Percentiles rank a stretch among this genome's conserved stretches.
Evolutionary conservation across 805 yeast species (phyloP).

Genomic region (Teunomyces cretensis): DNA sequence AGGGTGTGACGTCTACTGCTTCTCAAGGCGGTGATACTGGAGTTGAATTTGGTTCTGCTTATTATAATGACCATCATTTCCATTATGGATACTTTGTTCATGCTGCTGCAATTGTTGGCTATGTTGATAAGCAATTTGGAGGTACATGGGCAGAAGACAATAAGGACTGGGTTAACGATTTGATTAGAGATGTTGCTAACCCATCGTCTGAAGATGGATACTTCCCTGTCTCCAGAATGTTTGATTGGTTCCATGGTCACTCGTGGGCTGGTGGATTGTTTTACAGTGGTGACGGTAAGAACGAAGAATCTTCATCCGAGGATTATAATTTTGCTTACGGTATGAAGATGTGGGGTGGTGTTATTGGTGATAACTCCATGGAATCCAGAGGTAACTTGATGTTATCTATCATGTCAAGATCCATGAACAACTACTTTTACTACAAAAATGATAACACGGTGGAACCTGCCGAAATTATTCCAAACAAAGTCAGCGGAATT

Average conservation of each 20-base stretch:
- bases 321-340: conserved; percentile 27
- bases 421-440: conserved; percentile 21
- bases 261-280: conserved; percentile 26
- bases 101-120: conserved; percentile 78
- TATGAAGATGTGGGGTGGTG: conserved; percentile 25
- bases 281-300: conserved; percentile 20
- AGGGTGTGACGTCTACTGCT: conserved; percentile 57
- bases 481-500: conserved; percentile 23
- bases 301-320: conserved; percentile 23
- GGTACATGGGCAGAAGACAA: conserved; percentile 51
- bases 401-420: conserved; percentile 19
- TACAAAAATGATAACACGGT: conserved; percentile 18
- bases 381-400: conserved; percentile 26
- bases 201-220: conserved; percentile 17
- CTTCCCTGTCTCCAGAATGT: conserved; percentile 24
- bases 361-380: conserved; percentile 21
- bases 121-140: conserved; percentile 53
- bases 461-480: conserved; percentile 14
- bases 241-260: conserved; percentile 27
- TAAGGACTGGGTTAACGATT: conserved; percentile 21
- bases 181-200: conserved; percentile 26
- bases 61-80: conserved; percentile 85
- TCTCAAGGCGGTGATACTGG: conserved; percentile 44
- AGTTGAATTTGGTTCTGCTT: conserved; percentile 69
- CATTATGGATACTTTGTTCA: conserved; percentile 83